Evolutionary conservation across 2,329 filamentous ascomycete species (phyloP), one percentile per base, ranked within the genome.

Genomic region (Diaporthe batatas): DNA sequence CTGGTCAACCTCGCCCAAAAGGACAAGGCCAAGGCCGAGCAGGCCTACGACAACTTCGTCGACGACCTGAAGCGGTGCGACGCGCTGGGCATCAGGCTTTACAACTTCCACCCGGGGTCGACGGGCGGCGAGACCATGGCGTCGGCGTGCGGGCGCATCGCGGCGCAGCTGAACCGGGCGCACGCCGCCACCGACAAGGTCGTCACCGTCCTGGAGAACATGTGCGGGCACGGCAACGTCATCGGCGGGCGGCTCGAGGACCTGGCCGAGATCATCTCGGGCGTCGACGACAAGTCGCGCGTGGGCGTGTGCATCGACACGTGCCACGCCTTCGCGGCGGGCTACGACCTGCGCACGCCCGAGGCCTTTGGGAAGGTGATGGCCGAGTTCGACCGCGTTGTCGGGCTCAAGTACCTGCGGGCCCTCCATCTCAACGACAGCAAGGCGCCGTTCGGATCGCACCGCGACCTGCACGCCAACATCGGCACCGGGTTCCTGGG

Each of bases 221-320:
- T 98, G 95, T 96, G 96, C 1, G 94, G 94, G 3, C 89, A 90
- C 70, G 95, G 95, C 68, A 98, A 96, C 78, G 92, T 97, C 6
- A 91, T 99, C 68, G 96, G 96, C 39, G 92, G 91, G 21, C 91
- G 89, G 0, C 97, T 98, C 80, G 91, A 95, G 80, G 96, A 99
- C 78, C 88, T 99, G 59, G 88, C 92, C 16, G 93, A 95, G 78
- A 94, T 98, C 75, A 97, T 99, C 77, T 88, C 88, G 18, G 86
- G 91, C 11, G 90, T 98, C 32, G 89, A 95, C 29, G 91, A 97
- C 81, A 97, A 98, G 84, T 82, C 86, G 55, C 91, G 96, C 42
- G 92, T 99, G 2, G 96, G 96, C 58, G 95, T 99, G 23, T 99
- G 96, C 82, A 91, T 99, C 72, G 96, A 99, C 81, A 99, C 96